Conservation (phyloP, 2,329 filamentous ascomycete species). For the Lachnellula hyalina region DNA sequence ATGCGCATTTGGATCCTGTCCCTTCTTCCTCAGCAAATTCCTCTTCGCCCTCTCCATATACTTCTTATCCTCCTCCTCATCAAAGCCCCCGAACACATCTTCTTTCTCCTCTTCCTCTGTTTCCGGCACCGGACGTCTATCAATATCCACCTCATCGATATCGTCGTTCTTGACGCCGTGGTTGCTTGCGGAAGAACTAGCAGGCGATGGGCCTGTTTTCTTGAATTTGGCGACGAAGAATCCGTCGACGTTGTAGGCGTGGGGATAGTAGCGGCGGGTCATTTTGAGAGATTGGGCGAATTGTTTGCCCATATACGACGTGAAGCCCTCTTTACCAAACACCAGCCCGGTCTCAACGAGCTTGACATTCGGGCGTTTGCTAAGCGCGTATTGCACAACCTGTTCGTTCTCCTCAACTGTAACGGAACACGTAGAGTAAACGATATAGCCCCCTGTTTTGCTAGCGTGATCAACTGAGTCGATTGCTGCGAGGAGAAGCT, state of each 20-base stretch:
- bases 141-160: slow-evolving; percentile 47
- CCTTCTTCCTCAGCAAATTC: slow-evolving; percentile 68
- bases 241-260: slow-evolving; percentile 91
- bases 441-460: slow-evolving; percentile 90
- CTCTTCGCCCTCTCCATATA: slow-evolving; percentile 70
- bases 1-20: slow-evolving; percentile 63
- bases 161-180: slow-evolving; percentile 19
- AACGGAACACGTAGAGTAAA: slow-evolving; percentile 95
- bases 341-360: slow-evolving; percentile 86
- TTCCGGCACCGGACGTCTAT: slow-evolving; percentile 55
- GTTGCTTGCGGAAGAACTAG: slow-evolving; percentile 33
- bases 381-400: slow-evolving; percentile 89
- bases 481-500: slow-evolving; percentile 86
- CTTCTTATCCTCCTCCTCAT: slow-evolving; percentile 66
- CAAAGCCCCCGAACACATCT: slow-evolving; percentile 65
- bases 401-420: slow-evolving; percentile 91
- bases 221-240: slow-evolving; percentile 99
- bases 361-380: slow-evolving; percentile 86
- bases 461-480: slow-evolving; percentile 88
- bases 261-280: slow-evolving; percentile 82
- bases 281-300: slow-evolving; percentile 83
- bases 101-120: slow-evolving; percentile 35
- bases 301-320: slow-evolving; percentile 80
- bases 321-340: slow-evolving; percentile 92
- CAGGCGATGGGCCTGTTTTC: slow-evolving; percentile 75